A percentile compares a stretch with the other conserved stretches of the same genome.
Evolutionary conservation across 163 green algal genomes (phyloP).

Genomic region (Scenedesmus sp.): DNA sequence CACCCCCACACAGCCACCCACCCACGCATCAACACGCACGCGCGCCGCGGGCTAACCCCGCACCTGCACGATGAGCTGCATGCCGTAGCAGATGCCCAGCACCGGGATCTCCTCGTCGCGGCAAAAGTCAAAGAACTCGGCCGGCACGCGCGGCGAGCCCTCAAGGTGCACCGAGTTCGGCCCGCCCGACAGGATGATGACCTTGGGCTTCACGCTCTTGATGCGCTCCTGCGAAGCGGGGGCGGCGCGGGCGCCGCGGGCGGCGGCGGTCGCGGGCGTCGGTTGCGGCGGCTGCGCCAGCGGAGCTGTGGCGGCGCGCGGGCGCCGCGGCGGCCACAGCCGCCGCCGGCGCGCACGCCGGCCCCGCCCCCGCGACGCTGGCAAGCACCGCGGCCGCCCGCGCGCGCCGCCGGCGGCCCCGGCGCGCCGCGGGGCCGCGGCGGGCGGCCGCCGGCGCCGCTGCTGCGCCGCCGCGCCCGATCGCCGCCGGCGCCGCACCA

Average conservation of each 20-base stretch:
- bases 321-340: too few relatives aligned
- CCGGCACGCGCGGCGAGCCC: conserved; percentile 83
- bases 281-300: not conserved
- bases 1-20: too few relatives aligned
- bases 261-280: not conserved
- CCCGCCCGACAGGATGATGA: conserved; percentile 95
- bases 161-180: conserved; percentile 94
- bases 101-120: conserved; percentile 79
- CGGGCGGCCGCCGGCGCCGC: too few relatives aligned
- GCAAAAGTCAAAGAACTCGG: conserved; percentile 91
- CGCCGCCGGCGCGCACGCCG: too few relatives aligned
- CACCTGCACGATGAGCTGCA: conserved; percentile 87
- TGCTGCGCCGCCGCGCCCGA: too few relatives aligned
- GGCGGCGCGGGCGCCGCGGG: not conserved
- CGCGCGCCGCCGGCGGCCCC: too few relatives aligned
- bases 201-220: conserved; percentile 73
- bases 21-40: too few relatives aligned
- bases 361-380: too few relatives aligned
- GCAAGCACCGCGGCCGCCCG: too few relatives aligned
- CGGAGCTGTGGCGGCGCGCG: not conserved
- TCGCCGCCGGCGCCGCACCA: too few relatives aligned
- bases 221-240: conserved; percentile 86
- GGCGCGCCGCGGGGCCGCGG: too few relatives aligned
- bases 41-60: too few relatives aligned
- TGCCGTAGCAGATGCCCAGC: conserved; percentile 98